These are phyloP conservation scores for Penicillium malachiteum DNA, from an alignment of 495 filamentous ascomycete species.

Conservation along the genomic window DNA sequence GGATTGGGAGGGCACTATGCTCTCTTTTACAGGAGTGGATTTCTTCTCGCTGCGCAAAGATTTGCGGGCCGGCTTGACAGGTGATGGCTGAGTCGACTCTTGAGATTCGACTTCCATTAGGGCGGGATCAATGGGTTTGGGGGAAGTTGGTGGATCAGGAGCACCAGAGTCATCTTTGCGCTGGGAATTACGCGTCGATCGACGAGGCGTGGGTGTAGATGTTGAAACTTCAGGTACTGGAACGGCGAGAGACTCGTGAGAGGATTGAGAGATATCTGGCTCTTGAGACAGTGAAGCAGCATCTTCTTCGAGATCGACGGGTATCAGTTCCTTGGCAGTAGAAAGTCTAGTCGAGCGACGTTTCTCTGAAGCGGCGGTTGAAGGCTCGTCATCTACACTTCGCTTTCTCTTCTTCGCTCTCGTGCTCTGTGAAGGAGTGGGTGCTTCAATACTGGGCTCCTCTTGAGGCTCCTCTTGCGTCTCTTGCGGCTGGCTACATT, in stretches of 20 bases:
- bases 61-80: conserved; percentile 22
- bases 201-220: conserved; percentile 19
- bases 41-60: conserved; percentile 28
- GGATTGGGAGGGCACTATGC: conserved; percentile 5
- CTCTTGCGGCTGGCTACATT: conserved; percentile 11
- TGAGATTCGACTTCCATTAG: conserved; percentile 3
- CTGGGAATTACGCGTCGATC: conserved; percentile 28
- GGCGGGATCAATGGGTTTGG: conserved; percentile 4
- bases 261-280: not conserved
- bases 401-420: conserved; percentile 43
- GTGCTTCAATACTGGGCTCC: not conserved
- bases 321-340: conserved; percentile 10
- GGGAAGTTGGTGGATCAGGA: not conserved
- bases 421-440: conserved; percentile 6
- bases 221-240: not conserved
- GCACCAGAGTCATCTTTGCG: conserved; percentile 7
- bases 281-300: conserved; percentile 20
- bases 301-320: conserved; percentile 14
- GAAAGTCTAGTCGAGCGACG: conserved; percentile 35
- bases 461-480: conserved; percentile 1
- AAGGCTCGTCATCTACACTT: conserved; percentile 13
- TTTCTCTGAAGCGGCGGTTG: conserved; percentile 19
- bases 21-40: conserved; percentile 14
- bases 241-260: too few species aligned
- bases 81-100: conserved; percentile 10